Base-by-base conservation (phyloP, 129 eudicot genomes). In the Lactuca sativa region DNA sequence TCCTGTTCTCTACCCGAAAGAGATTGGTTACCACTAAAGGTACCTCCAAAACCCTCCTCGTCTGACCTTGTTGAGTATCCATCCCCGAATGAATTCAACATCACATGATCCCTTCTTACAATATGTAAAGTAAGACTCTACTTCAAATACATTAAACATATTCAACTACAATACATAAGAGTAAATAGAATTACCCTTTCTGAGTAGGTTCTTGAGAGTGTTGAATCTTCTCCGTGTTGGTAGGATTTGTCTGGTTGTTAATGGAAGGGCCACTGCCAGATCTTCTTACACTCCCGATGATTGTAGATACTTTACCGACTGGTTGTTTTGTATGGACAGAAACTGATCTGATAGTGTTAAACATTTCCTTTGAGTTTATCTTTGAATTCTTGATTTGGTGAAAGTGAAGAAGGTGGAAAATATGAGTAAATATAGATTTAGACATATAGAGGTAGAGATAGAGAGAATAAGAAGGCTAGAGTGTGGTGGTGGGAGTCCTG, bases 31-130 rank as follows among this genome's bases (percentile, higher is more conserved):
- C 86, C 86, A 0, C 66, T 81, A 70, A 77, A 80, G 12, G 72
- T 32, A 1, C 95, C 97, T 63, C 97, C 97, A 71, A 87, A 87
- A 2, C 95, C 92, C 59, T 91, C 95, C 58, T 91, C 95, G 13
- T 87, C 92, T 0, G 86, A 78, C 76, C 97, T 85, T 64, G 95
- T 87, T 3, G 95, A 75, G 52, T 90, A 87, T 36, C 68, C 82
- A 14, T 82, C 90, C 18, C 83, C 97, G 12, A 82, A 74, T 9
- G 89, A 70, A 25, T 82, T 67, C 9, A 86, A 68, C 76, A 87
- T 90, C 71, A 86, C 82, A 64, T 25, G 30, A 25, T 86, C 91
- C 83, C 95, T 85, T 59, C 30, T 49, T 67, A 51, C 73, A 67
- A 59, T 55, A 59, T 68, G 21, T 21, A 15, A 9, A 3, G 18